Evolutionary conservation across 1,284 basidiomycete genomes (phyloP).

Genomic region (Sanguinoderma infundibulare): DNA sequence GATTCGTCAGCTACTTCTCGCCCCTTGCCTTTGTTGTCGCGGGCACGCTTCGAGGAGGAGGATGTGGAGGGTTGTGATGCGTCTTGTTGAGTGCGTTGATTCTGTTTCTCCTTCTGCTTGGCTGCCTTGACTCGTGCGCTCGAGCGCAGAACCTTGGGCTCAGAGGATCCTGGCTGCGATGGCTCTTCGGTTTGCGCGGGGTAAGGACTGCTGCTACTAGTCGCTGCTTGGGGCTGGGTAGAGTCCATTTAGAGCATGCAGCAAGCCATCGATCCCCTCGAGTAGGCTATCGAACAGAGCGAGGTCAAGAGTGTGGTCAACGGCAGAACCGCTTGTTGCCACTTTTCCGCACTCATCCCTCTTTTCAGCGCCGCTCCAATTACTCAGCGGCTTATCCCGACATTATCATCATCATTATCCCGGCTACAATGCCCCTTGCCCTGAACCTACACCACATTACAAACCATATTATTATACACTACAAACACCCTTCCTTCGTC

Average conservation of each 20-base stretch:
- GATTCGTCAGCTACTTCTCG: constrained; percentile 61
- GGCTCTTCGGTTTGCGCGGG: constrained; percentile 34
- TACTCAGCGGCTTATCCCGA: constrained; percentile 20
- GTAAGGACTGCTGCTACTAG: constrained; percentile 57
- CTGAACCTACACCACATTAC: not conserved
- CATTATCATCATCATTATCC: not conserved
- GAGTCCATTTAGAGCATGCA: constrained; percentile 86
- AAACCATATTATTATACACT: not conserved
- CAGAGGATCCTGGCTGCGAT: constrained; percentile 35
- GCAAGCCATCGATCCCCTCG: constrained; percentile 76
- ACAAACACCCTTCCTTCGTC: constrained; percentile 31
- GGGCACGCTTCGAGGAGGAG: constrained; percentile 55
- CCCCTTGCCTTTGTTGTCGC: constrained; percentile 68
- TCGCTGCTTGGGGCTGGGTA: constrained; percentile 70
- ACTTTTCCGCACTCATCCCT: constrained; percentile 21
- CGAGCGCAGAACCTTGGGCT: constrained; percentile 61
- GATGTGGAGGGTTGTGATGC: constrained; percentile 42
- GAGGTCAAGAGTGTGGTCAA: constrained; percentile 24
- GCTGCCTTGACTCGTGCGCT: constrained; percentile 81
- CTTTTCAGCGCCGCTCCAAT: constrained; percentile 22
- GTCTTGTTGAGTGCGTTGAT: constrained; percentile 45
- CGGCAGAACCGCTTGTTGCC: constrained; percentile 12
- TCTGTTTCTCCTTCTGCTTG: constrained; percentile 64
- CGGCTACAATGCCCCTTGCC: not conserved
- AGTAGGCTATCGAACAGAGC: constrained; percentile 33